Evolutionary conservation across 352 stramenopile species (phyloP), one percentile per base, ranked within the genome.

Genomic region (Globisporangium iwayamae): DNA sequence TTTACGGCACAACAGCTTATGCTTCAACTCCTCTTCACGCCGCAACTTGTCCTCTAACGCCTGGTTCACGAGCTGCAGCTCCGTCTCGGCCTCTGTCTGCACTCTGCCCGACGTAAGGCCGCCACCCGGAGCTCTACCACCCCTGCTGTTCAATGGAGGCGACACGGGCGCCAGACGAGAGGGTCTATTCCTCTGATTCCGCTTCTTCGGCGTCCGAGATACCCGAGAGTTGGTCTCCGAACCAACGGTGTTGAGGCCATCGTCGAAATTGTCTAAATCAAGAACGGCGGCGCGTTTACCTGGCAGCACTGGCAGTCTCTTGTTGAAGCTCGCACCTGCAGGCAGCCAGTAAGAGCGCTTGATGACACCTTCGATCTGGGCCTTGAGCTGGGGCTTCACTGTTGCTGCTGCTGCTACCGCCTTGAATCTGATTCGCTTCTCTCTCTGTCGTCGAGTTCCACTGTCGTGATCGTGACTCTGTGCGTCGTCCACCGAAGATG

Each of bases 311-410:
- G 75, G 76, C 43, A 86, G 66, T 11, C 75, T 64, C 38, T 74
- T 77, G 41, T 68, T 62, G 54, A 83, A 76, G 28, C 74, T 84
- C 36, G 67, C 69, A 2, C 83, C 83, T 6, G 79, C 78, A 1
- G 83, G 81, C 13, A 91, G 67, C 83, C 81, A 90, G 58, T 86
- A 90, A n/a, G 83, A 89, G 18, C 81, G 79, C 56, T 91, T 89
- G 54, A 84, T 41, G 28, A 57, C 38, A 18, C 10, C 20, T 20
- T 66, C 64, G 3, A 34, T 4, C 22, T 43, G 63, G 7, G 43
- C 16, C n/a, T 41, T 30, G 8, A 14, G 36, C 13, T 18, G 46
- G n/a, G 39, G 34, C 28, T 56, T 51, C 25, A 25, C 39, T 20
- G 8, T 9, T 41, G 41, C 5, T 52, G 20, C 36, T 14, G 34